Base-by-base conservation (phyloP, 495 filamentous ascomycete species). In the Aspergillus campestris region DNA sequence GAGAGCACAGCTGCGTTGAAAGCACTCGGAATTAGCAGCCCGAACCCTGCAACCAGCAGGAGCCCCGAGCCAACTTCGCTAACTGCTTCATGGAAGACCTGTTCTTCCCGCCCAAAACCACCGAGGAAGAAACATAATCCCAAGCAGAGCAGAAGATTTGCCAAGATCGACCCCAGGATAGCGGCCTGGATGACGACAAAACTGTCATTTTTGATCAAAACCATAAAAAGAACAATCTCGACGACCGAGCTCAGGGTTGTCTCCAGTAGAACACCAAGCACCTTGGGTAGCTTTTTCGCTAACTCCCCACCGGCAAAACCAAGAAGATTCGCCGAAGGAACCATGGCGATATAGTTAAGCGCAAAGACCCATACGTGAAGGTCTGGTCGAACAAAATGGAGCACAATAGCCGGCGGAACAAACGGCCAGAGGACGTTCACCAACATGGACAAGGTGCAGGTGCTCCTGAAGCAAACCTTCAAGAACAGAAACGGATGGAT, bases 291-390 rank as follows among this genome's bases (percentile, higher is more conserved):
- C 60, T 92, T 92, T 49, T 83, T 74, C 1, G 85, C 82, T 48
- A 94, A 62, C 58, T 94, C 85, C 52, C 86, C 80, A 6, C 86
- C 85, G 6, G 85, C 84, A 57, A 95, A 95, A 0, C 87, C 87
- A 27, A 95, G 73, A 40, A 95, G 62, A 52, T 95, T 95, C 37
- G 89, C 90, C 29, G 83, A 81, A 3, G 89, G 90, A 5, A 95
- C 76, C 83, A 97, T 96, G 40, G 82, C 83, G 31, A 87, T 73
- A 38, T 87, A 88, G 40, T 82, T 83, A 50, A 85, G 75, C 32
- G 78, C 62, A 64, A 88, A 89, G 12, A 86, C 71, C 67, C 72
- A 75, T 6, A 83, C 59, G 49, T 85, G 73, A 27, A 69, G 64
- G 11, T 87, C 74, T 0, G 75, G 74, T 18, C 73, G 73, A 28